A percentile compares a stretch with the other conserved stretches of the same genome.
Conservation (phyloP, 768 basidiomycete genomes). For the Hericium rajendrae region DNA sequence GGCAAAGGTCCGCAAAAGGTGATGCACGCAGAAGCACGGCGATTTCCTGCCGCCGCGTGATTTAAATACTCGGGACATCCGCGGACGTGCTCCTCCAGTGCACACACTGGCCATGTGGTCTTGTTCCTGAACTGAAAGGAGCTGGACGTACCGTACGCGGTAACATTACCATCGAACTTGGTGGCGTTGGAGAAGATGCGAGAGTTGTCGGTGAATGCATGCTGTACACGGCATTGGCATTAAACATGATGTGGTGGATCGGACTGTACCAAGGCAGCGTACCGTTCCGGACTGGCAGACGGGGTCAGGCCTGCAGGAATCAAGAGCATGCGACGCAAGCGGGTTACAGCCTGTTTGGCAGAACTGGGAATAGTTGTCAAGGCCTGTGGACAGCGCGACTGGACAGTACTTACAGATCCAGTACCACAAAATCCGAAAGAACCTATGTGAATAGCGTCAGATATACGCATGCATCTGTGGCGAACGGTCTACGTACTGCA, state of each 20-base stretch:
- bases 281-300: slow-evolving; percentile 58
- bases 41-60: no score
- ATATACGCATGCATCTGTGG: background rate
- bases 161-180: slow-evolving; percentile 64
- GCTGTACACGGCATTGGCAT: slow-evolving; percentile 25
- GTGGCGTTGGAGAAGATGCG: slow-evolving; percentile 59
- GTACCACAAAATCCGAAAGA: slow-evolving; percentile 47
- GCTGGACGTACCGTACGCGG: slow-evolving; percentile 43
- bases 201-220: slow-evolving; percentile 54
- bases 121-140: background rate
- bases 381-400: background rate
- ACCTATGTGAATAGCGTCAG: slow-evolving; percentile 21
- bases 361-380: slow-evolving; percentile 35
- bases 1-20: no score
- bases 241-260: background rate
- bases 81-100: background rate
- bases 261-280: slow-evolving; percentile 6
- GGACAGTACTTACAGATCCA: slow-evolving; percentile 24
- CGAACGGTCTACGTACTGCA: slow-evolving; percentile 27
- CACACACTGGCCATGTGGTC: background rate
- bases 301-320: slow-evolving; percentile 64
- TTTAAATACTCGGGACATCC: no score
- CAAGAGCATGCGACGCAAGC: slow-evolving; percentile 48
- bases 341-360: slow-evolving; percentile 88
- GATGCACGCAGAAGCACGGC: no score